Conservation (phyloP, 2,329 filamentous ascomycete genomes). For the Venturia effusa region DNA sequence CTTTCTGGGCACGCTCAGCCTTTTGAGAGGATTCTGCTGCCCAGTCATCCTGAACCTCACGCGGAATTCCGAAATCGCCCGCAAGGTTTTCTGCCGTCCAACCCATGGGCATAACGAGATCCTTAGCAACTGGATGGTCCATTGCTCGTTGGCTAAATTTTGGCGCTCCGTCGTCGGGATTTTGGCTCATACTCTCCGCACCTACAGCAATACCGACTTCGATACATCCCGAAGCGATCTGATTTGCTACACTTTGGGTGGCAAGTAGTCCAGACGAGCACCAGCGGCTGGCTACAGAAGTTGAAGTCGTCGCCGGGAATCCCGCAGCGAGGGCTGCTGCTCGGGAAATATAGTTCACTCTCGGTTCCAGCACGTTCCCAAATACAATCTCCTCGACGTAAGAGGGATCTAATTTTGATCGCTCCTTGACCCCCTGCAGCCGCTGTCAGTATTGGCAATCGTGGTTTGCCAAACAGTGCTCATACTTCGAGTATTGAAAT, state of each 20-base stretch:
- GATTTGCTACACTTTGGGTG: conserved; percentile 87
- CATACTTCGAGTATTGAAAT: not conserved
- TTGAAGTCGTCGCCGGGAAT: conserved; percentile 73
- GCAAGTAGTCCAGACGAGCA: conserved; percentile 91
- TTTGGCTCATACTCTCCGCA: conserved; percentile 87
- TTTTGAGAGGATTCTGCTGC: conserved; percentile 86
- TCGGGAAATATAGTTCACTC: conserved; percentile 39
- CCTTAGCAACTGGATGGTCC: conserved; percentile 67
- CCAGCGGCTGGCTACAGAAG: conserved; percentile 83
- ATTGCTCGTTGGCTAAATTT: conserved; percentile 84
- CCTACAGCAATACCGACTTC: conserved; percentile 92
- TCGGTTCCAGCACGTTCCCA: conserved; percentile 79
- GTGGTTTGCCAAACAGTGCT: too few species aligned
- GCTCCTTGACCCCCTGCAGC: conserved; percentile 21
- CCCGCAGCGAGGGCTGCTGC: conserved; percentile 74
- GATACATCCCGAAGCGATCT: conserved; percentile 84
- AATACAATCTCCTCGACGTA: conserved; percentile 90
- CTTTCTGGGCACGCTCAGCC: conserved; percentile 71
- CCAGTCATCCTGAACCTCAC: conserved; percentile 77
- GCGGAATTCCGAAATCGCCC: conserved; percentile 63
- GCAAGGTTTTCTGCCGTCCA: conserved; percentile 91
- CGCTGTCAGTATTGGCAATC: not conserved
- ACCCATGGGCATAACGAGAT: conserved; percentile 98
- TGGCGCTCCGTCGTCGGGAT: conserved; percentile 50
- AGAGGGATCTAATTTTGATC: conserved; percentile 77